Evolutionary conservation across 768 basidiomycete genomes (phyloP), one percentile per base, ranked within the genome.

Genomic region (Mycena epipterygia): DNA sequence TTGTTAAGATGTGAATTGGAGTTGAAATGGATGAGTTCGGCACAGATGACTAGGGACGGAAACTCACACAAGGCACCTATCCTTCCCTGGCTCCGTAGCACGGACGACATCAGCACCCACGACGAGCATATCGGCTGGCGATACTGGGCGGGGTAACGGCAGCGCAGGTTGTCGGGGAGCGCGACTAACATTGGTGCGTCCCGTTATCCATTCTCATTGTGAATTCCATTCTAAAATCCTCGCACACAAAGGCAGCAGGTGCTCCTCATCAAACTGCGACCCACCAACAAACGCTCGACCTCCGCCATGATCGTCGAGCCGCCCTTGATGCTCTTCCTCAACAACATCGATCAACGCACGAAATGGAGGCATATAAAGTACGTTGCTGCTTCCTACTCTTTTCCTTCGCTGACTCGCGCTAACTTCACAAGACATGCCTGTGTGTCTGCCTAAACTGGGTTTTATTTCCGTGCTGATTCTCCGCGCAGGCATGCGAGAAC

Each of bases 361-460:
- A 78, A 84, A 41, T 91, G 92, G 91, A 81, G 93, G 64, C 93
- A 94, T 71, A 92, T 95, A 88, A 95, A 95, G 88, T 89, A 68
- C 16, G 83, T 76, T 46, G 48, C 27, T 33, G 19, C 29, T 2
- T 19, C 29, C 21, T 35, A 35, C 51, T 21, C 6, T 46, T 21
- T 12, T 27, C 14, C 1, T 59, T 6, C 9, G 7, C 44, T 59
- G 25, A 66, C 46, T 21, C 39, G 29, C 33, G 0, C 21, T n/a
- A 2, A n/a, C n/a, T n/a, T n/a, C n/a, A n/a, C n/a, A 53, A 91
- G 88, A 76, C 91, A 92, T 70, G 92, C 93, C 4, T 92, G 90
- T 72, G 89, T n/a, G 39, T 41, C 12, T 14, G 14, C 35, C 14
- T 6, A 6, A 6, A 6, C 8, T 37, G 6, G 14, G n/a, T 37